phyloP scores from a whole-genome alignment of 257 asterid species.

The Nicotiana undulata region DNA sequence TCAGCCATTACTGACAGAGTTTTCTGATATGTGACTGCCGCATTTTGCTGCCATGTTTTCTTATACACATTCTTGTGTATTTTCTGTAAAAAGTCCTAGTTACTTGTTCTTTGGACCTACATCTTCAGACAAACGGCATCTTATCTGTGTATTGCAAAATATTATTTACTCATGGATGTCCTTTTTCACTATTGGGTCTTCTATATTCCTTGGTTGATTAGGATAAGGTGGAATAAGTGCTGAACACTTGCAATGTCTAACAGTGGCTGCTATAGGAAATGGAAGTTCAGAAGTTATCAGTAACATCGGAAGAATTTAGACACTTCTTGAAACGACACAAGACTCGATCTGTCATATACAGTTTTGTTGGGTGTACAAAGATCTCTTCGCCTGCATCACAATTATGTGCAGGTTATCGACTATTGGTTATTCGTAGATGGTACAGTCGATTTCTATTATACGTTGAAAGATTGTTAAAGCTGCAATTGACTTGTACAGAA shows the following conservation, averaged over 20 bases:
- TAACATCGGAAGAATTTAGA: not conserved
- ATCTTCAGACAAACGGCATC: not conserved
- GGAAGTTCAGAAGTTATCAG: not conserved
- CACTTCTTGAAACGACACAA: not conserved
- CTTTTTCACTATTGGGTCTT: not conserved
- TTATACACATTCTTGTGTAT: not conserved
- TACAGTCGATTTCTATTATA: not conserved
- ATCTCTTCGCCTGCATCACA: not conserved
- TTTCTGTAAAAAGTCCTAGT: not conserved
- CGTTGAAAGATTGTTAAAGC: not conserved
- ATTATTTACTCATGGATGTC: not conserved
- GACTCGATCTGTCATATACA: not conserved
- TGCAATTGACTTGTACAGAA: constrained; percentile 35
- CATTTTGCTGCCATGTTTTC: not conserved
- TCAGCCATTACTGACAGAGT: not conserved
- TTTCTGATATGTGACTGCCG: not conserved
- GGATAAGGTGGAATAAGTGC: not conserved
- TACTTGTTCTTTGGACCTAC: not conserved
- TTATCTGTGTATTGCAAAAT: not conserved
- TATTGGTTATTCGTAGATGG: not conserved
- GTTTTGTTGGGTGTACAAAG: constrained; percentile 3
- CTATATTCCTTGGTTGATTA: not conserved
- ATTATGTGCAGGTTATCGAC: not conserved
- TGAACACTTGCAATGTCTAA: not conserved
- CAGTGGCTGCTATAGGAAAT: not conserved